These are phyloP conservation scores for Pleurotus ostreatus DNA, from an alignment of 768 basidiomycete species.

Conservation along the genomic window DNA sequence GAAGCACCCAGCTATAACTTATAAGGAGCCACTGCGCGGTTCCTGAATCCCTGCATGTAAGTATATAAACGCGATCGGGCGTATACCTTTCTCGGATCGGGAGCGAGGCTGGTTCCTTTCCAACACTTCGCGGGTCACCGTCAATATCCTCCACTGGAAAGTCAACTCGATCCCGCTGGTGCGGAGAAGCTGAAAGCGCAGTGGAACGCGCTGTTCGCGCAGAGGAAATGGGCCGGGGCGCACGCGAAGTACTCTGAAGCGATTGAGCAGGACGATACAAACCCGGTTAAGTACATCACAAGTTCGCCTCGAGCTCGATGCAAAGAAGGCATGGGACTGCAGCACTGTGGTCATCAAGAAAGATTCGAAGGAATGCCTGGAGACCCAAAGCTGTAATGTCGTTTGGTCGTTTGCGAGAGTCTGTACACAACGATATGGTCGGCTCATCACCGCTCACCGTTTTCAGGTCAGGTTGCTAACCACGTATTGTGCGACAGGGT, in stretches of 20 bases:
- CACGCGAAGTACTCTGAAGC: slow-evolving; percentile 13
- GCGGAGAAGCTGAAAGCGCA: slow-evolving; percentile 15
- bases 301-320: not conserved
- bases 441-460: not conserved
- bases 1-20: no score
- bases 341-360: not conserved
- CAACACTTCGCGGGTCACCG: no score
- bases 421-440: not conserved
- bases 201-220: slow-evolving; percentile 16
- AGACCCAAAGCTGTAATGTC: not conserved
- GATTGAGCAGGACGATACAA: slow-evolving; percentile 10
- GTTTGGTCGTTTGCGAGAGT: not conserved
- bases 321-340: not conserved
- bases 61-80: no score
- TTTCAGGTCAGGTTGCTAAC: no score
- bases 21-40: no score
- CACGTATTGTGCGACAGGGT: slow-evolving; percentile 16
- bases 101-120: no score
- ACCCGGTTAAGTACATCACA: not conserved
- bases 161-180: not conserved
- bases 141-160: no score
- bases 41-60: no score
- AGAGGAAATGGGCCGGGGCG: slow-evolving; percentile 12
- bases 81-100: no score
- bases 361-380: not conserved